These are phyloP conservation scores for Aspergillus cavernicola DNA, from an alignment of 495 filamentous ascomycete species.

Conservation along the genomic window DNA sequence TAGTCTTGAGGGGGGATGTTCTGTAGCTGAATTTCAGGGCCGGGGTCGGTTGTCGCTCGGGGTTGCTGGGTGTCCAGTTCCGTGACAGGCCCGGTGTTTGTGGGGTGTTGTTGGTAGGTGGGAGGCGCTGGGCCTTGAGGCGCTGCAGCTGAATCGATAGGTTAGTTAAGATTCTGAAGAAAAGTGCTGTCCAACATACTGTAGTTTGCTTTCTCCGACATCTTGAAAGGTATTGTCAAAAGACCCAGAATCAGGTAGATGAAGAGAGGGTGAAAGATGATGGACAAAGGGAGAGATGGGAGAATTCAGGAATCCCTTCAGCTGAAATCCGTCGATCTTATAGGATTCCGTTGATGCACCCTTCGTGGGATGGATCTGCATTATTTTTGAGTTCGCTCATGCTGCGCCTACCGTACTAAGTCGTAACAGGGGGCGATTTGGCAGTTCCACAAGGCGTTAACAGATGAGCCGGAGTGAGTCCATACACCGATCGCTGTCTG, in stretches of 20 bases:
- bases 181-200: too few species aligned
- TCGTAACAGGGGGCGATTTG: too few species aligned
- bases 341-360: too few species aligned
- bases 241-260: too few species aligned
- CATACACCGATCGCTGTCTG: too few species aligned
- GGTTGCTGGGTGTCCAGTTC: neutral
- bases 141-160: neutral
- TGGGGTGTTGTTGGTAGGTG: neutral
- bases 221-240: neutral
- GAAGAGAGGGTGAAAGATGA: too few species aligned
- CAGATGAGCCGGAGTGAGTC: too few species aligned
- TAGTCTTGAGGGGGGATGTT: neutral
- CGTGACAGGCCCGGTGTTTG: neutral
- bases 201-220: conserved; percentile 2
- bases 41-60: neutral
- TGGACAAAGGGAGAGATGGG: neutral
- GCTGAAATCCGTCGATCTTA: neutral
- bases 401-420: too few species aligned
- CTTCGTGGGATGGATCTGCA: too few species aligned
- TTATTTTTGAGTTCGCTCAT: too few species aligned
- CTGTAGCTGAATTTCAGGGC: neutral
- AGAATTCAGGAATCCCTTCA: neutral
- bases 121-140: neutral
- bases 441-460: too few species aligned
- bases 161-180: neutral